Evolutionary conservation across 2,329 filamentous ascomycete genomes (phyloP), one percentile per base, ranked within the genome.

Genomic region (Xenoacremonium recifei): DNA sequence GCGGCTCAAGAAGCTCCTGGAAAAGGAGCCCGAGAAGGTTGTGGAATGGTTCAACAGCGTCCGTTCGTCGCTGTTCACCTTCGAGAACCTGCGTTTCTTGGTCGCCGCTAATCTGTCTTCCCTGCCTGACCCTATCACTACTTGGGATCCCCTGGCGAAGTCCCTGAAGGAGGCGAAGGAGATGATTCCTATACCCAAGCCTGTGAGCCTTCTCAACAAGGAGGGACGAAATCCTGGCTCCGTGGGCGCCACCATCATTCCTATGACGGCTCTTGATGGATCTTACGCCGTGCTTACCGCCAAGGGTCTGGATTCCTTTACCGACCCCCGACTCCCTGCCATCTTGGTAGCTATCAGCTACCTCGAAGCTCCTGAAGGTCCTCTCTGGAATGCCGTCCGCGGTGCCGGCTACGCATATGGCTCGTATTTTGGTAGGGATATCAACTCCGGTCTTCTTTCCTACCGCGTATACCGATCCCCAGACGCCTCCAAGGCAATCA

Each of bases 321-420:
- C 78, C 4, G 85, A 96, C 57, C 84, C 90, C 0, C 77, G 81
- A 13, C 74, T 97, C 2, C 90, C 93, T 0, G 84, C 91, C 3
- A 76, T 96, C 38, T 80, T 95, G 63, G 91, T 99, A 6, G 90
- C 92, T 1, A 81, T 90, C 37, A 84, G 90, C 16, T 97, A 96
- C 61, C 84, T 99, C 47, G 91, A 96, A 60, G 84, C 90, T 1
- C 87, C 95, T 15, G 93, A 99, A 66, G 93, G 93, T 0, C 93
- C 93, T 1, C 80, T 99, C 21, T 97, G 93, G 92, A 86, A 86
- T 49, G 89, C 89, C 1, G 87, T 97, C 36, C 89, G 93, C 35
- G 93, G 93, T 42, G 93, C 89, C 32, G 93, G 93, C 33, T 82
- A 97, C 39, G 93, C 93, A 1, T 99, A 99, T 60, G 91, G 91